Base-by-base conservation (phyloP, 495 filamentous ascomycete genomes). In the Hypoxylon lienhwacheense region DNA sequence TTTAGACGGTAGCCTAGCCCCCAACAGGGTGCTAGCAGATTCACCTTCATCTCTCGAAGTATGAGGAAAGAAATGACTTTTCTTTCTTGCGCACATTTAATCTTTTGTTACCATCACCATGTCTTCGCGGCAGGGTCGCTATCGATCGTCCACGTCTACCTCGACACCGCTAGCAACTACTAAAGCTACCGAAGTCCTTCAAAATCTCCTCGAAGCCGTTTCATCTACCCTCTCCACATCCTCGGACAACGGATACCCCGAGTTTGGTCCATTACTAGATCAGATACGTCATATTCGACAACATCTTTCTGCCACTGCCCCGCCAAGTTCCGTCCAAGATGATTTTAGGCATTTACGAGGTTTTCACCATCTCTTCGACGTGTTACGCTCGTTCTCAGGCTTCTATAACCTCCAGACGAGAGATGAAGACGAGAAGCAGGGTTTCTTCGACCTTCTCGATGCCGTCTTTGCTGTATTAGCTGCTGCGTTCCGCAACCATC, bases 281-380 rank as follows among this genome's bases (percentile, higher is more conserved):
- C 67, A 73, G 19, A 60, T 69, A 21, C 68, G 73, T 12, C 64
- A 70, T 15, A 67, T 82, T 19, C 69, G 76, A 35, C 73, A 76
- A 47, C 72, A 78, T 48, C 53, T 82, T 4, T 73, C 74, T 33
- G 73, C 75, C 10, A 61, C 73, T n/a, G 59, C 68, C 35, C 67
- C 73, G 11, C 67, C 73, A 2, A 72, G 70, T 20, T 64, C 66
- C 7, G 70, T 71, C 7, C 79, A 87, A 73, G 91, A 96, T 73
- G 81, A 85, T 41, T 97, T 98, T 70, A 86, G 92, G 51, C 83
- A 86, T 65, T 77, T 88, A 25, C 75, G 80, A 49, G 93, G 93
- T 55, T 97, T 97, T 66, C 81, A 91, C 52, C 75, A 76, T 20
- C 66, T 96, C 21, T 71, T 96, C 34, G 71, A 82, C 12, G 76